A percentile compares a stretch with the other conserved stretches of the same genome.
These are phyloP conservation scores for Senna siamea DNA, from an alignment of 306 rosid species.

Conservation along the genomic window DNA sequence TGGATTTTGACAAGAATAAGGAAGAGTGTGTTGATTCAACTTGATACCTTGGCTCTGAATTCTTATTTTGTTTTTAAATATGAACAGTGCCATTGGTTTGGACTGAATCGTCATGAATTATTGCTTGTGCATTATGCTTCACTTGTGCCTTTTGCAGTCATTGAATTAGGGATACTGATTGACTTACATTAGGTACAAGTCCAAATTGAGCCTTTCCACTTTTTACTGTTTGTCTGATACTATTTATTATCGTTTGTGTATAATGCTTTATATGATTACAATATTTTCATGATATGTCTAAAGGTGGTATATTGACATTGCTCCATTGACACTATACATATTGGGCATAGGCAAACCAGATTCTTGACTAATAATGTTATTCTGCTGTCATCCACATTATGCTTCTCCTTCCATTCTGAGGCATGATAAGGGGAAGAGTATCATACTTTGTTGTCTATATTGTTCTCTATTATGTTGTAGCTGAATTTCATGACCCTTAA, in stretches of 20 bases:
- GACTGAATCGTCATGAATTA: too few relatives aligned
- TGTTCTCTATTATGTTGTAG: not conserved
- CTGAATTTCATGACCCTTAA: conserved; percentile 21
- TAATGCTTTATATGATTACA: not conserved
- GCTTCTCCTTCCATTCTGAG: conserved; percentile 1
- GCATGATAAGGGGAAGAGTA: not conserved
- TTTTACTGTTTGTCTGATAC: conserved; percentile 17
- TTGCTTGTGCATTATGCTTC: too few relatives aligned
- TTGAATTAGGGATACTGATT: not conserved
- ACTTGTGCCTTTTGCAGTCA: conserved; percentile 28
- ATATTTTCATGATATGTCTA: conserved; percentile 14
- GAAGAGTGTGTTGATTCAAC: not conserved
- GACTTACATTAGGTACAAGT: not conserved
- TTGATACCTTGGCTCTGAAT: too few relatives aligned
- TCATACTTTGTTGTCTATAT: not conserved
- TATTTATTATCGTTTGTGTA: not conserved
- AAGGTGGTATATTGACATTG: not conserved
- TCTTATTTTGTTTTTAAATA: not conserved
- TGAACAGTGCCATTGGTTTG: conserved; percentile 15
- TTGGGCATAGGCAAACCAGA: not conserved
- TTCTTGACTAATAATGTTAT: conserved; percentile 7
- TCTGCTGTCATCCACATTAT: conserved; percentile 16
- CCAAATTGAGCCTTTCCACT: not conserved
- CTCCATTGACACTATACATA: not conserved
- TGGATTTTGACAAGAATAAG: conserved; percentile 25